phyloP scores from a whole-genome alignment of 225 moss, liverwort and hornwort genomes.

The Takakia lepidozioides region DNA sequence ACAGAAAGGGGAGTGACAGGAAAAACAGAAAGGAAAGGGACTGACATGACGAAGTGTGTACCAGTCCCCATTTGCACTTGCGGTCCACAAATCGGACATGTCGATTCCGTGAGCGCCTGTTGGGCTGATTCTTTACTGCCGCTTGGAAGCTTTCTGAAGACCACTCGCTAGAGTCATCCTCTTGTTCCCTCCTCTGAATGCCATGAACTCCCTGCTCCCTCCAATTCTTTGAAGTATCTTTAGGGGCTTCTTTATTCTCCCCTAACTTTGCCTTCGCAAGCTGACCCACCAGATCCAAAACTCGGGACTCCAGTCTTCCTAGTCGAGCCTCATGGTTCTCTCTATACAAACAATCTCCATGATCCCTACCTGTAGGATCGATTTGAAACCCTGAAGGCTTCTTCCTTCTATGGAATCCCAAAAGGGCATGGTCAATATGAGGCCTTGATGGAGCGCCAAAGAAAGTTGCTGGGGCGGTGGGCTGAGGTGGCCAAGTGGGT shows the following conservation, averaged over 20 bases:
- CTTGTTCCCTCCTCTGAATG: neutral
- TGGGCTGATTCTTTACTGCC: no score
- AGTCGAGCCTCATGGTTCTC: conserved; percentile 4
- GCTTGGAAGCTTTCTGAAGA: neutral
- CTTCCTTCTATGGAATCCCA: conserved; percentile 3
- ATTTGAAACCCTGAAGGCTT: neutral
- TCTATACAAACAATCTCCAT: no score
- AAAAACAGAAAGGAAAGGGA: no score
- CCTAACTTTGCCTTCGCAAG: conserved; percentile 5
- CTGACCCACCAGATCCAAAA: conserved; percentile 25
- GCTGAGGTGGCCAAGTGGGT: no score
- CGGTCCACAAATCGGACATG: conserved; percentile 21
- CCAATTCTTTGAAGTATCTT: conserved; percentile 1
- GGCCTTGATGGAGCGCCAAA: neutral
- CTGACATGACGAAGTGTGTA: no score
- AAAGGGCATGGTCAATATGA: neutral
- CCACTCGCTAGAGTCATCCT: conserved; percentile 3
- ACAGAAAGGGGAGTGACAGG: no score
- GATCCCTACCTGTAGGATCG: neutral
- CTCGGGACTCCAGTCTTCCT: conserved; percentile 17
- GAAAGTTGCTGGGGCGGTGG: no score
- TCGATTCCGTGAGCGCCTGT: no score
- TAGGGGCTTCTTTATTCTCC: conserved; percentile 1
- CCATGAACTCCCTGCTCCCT: neutral
- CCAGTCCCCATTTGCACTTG: conserved; percentile 1